phyloP scores from a whole-genome alignment of 2,329 filamentous ascomycete genomes.

The Phoma sp. region DNA sequence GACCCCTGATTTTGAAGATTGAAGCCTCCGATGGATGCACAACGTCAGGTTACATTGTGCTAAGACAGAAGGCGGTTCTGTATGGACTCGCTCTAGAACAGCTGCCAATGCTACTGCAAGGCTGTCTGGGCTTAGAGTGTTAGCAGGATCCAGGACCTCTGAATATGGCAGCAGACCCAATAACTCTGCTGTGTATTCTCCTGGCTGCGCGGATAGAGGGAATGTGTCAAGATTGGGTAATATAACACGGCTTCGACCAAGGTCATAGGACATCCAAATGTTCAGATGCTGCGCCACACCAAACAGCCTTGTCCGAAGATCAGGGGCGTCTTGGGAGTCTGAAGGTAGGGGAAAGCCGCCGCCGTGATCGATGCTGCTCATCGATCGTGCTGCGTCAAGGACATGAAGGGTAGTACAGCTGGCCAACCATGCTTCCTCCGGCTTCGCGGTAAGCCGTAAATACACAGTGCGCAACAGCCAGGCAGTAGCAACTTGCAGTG shows the following conservation, averaged over 20 bases:
- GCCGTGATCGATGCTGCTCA: background rate
- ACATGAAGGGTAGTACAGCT: constrained; percentile 7
- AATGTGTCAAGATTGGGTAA: background rate
- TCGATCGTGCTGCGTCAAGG: background rate
- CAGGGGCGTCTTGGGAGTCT: background rate
- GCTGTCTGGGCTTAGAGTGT: background rate
- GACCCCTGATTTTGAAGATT: background rate
- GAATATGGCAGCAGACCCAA: constrained; percentile 5
- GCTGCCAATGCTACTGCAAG: background rate
- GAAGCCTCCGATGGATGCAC: constrained; percentile 3
- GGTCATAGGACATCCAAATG: constrained; percentile 9
- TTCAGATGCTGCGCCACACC: constrained; percentile 10
- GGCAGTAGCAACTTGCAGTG: background rate
- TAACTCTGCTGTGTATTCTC: constrained; percentile 2
- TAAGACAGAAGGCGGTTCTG: constrained; percentile 3
- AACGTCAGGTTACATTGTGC: constrained; percentile 3
- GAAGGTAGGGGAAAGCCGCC: background rate
- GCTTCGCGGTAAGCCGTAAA: constrained; percentile 4
- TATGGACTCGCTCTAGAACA: constrained; percentile 1
- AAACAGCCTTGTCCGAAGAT: background rate
- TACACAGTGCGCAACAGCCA: constrained; percentile 7
- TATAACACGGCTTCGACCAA: constrained; percentile 3
- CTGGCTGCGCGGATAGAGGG: background rate
- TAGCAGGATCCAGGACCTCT: constrained; percentile 1
- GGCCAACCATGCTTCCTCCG: constrained; percentile 8